Percentiles rank a stretch among this genome's conserved stretches.
Conservation (phyloP, 1,284 basidiomycete species). For the Pterulicium gracile region DNA sequence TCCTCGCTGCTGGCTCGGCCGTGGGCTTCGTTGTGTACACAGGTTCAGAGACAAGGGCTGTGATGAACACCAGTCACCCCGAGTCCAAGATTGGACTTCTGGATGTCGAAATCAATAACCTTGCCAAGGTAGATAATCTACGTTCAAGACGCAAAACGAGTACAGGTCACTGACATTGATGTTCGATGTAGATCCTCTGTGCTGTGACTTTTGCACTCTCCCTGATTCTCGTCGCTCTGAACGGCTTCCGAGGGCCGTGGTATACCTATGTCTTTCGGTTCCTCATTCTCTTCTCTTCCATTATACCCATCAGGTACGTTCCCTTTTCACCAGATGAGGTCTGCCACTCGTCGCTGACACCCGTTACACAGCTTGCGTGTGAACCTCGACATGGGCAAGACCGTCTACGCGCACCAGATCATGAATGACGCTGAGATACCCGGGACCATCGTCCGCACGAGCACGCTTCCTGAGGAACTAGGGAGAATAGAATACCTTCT, state of each 20-base stretch:
- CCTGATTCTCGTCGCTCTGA: conserved; percentile 85
- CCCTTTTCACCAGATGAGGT: background rate
- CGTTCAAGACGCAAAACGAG: conserved; percentile 6
- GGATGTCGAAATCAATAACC: conserved; percentile 90
- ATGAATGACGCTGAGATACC: conserved; percentile 92
- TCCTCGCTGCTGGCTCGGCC: conserved; percentile 89
- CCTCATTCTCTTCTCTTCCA: conserved; percentile 95
- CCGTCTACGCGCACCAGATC: conserved; percentile 92
- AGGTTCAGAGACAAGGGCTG: conserved; percentile 88
- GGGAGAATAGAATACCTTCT: conserved; percentile 94
- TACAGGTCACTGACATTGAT: background rate
- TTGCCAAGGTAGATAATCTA: conserved; percentile 68
- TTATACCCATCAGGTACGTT: conserved; percentile 93
- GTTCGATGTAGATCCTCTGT: conserved; percentile 69
- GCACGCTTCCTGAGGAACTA: conserved; percentile 93
- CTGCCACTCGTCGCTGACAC: conserved; percentile 7
- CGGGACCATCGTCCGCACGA: conserved; percentile 91
- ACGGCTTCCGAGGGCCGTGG: conserved; percentile 94
- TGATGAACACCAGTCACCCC: conserved; percentile 99
- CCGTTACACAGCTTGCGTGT: conserved; percentile 69
- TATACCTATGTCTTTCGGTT: conserved; percentile 96
- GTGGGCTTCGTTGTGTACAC: conserved; percentile 93
- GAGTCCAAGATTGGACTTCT: conserved; percentile 90
- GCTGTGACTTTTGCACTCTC: conserved; percentile 90
- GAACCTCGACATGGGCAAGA: conserved; percentile 99